Evolutionary conservation across 495 filamentous ascomycete species (phyloP), one percentile per base, ranked within the genome.

Genomic region (Durotheca rogersii): DNA sequence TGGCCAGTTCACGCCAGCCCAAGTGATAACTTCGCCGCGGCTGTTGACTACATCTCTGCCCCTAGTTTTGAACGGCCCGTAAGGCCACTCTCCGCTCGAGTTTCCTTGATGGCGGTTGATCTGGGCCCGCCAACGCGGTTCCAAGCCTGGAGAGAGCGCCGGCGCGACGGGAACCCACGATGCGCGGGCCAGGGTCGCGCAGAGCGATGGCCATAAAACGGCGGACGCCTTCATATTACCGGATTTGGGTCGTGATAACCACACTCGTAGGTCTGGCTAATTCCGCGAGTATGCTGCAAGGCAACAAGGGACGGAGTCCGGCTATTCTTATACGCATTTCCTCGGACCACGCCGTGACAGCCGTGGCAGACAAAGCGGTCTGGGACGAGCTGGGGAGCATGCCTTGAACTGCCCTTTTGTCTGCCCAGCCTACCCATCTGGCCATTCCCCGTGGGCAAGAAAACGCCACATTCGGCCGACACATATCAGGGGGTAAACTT

Each of bases 1-100:
- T 10, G 80, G 76, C 80, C 80, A 82, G 56, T 81, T 82, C 2
- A 75, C 71, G 4, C 80, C 77, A 1, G 71, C 71, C 53, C 71
- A 75, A n/a, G 74, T 79, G 34, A 81, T 57, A 18, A 64, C 67
- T 7, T 71, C 51, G 14, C 67, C 68, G 3, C 62, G 61, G 1
- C 69, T 64, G 48, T 79, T 72, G 17, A 74, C 57, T 23, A 80
- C 67, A 72, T 76, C 74, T 49, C 75, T 59, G 4, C 70, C 72
- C 2, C 47, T 45, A 5, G 66, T 71, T 21, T 48, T 66, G 14
- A 72, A 62, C 3, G 68, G 69, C 0, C 51, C 59, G 17, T 67
- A 56, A 2, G 67, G 68, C 57, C 62, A 72, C 16, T 48, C 25
- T 7, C 36, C 18, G 1, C 40, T 33, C 14, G 56, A 37, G n/a